A percentile compares a stretch with the other conserved stretches of the same genome.
These are phyloP conservation scores for Scytalidium lignicola DNA, from an alignment of 2,329 filamentous ascomycete species.

Conservation along the genomic window DNA sequence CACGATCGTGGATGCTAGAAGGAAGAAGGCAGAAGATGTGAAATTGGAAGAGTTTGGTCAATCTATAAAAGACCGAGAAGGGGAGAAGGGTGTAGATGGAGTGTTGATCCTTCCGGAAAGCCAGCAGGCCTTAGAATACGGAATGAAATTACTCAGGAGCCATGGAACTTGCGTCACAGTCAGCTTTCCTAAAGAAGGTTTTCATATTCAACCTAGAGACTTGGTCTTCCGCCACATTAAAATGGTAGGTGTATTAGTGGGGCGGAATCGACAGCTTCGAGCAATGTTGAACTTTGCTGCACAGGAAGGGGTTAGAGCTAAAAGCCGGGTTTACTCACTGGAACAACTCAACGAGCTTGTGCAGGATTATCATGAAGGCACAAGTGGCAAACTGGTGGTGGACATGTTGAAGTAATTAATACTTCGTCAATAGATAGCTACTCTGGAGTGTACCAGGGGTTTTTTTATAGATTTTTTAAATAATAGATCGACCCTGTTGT, in stretches of 20 bases:
- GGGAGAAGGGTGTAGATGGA: conserved; percentile 40
- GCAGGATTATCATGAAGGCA: conserved; percentile 36
- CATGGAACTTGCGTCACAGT: conserved; percentile 41
- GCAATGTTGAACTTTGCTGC: conserved; percentile 37
- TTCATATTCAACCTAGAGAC: conserved; percentile 36
- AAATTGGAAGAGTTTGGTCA: conserved; percentile 24
- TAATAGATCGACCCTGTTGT: neutral
- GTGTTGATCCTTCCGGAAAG: conserved; percentile 41
- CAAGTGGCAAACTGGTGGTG: conserved; percentile 40
- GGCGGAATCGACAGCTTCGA: conserved; percentile 33
- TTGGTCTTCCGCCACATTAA: conserved; percentile 39
- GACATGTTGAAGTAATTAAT: conserved; percentile 20
- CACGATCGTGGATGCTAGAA: conserved; percentile 35
- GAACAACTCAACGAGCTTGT: conserved; percentile 36
- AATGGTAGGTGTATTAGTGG: conserved; percentile 36
- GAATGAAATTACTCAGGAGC: conserved; percentile 35
- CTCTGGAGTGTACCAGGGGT: neutral
- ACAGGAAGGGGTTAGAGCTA: conserved; percentile 29
- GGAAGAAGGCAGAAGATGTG: conserved; percentile 15
- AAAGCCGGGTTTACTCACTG: conserved; percentile 30
- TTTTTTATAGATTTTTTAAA: neutral
- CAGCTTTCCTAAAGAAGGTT: conserved; percentile 39
- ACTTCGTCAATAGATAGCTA: neutral
- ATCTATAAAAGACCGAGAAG: conserved; percentile 28
- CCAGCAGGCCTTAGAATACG: conserved; percentile 42